Percentiles rank a stretch among this genome's conserved stretches.
These are phyloP conservation scores for Cyberlindnera mississippiensis DNA, from an alignment of 805 yeast genomes.

Conservation along the genomic window DNA sequence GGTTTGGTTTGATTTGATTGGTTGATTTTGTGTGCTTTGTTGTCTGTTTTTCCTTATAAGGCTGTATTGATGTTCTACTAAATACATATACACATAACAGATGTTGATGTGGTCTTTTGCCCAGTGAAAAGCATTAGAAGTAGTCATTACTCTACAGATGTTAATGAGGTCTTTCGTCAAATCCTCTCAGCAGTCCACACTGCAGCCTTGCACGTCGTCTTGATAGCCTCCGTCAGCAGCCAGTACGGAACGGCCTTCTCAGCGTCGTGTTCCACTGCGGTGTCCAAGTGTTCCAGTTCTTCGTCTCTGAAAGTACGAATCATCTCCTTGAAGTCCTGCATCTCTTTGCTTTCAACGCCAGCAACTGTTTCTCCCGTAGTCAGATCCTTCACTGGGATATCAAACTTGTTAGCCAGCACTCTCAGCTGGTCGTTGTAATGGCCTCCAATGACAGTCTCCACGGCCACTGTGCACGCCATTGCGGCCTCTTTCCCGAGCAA, in stretches of 20 bases:
- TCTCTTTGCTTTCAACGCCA: constrained; percentile 45
- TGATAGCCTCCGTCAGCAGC: constrained; percentile 83
- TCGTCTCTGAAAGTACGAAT: constrained; percentile 85
- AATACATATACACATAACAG: not conserved
- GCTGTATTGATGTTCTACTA: too few relatives aligned
- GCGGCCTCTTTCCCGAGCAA: constrained; percentile 90
- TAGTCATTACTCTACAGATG: too few relatives aligned
- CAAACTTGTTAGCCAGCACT: constrained; percentile 63
- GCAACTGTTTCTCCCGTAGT: constrained; percentile 21
- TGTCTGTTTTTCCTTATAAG: not conserved
- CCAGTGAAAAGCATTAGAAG: too few relatives aligned
- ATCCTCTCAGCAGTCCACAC: constrained; percentile 88
- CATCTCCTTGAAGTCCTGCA: constrained; percentile 51
- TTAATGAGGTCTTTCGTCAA: too few relatives aligned
- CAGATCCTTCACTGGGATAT: constrained; percentile 37
- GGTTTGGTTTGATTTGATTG: constrained; percentile 56
- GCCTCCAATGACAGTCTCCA: constrained; percentile 95
- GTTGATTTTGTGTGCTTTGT: not conserved
- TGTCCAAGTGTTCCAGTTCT: constrained; percentile 90
- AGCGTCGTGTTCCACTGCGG: constrained; percentile 90
- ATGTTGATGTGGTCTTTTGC: too few relatives aligned
- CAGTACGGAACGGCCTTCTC: constrained; percentile 90
- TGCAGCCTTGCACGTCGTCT: constrained; percentile 79
- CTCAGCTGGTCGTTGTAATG: constrained; percentile 92
- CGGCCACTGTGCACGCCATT: constrained; percentile 99